phyloP scores from a whole-genome alignment of 495 filamentous ascomycete species.

The Trichocladium uniseriatum region DNA sequence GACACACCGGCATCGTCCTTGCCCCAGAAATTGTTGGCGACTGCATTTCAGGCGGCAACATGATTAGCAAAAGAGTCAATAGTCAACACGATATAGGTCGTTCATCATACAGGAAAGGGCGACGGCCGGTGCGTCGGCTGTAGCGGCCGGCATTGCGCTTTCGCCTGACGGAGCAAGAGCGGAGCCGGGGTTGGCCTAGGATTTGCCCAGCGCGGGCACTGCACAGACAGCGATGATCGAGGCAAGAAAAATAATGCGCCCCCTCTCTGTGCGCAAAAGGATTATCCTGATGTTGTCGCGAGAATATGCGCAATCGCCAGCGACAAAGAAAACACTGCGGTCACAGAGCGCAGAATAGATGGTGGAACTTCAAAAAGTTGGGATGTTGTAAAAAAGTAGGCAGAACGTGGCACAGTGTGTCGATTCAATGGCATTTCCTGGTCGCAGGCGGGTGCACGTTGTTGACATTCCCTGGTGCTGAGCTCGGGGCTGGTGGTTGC shows the following conservation, averaged over 20 bases:
- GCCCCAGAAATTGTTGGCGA: conserved; percentile 99
- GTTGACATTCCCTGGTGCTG: conserved; percentile 7
- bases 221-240: not conserved
- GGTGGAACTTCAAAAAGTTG: not conserved
- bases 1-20: conserved; percentile 95
- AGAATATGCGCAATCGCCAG: conserved; percentile 5
- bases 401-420: not conserved
- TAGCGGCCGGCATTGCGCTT: conserved; percentile 27
- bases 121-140: conserved; percentile 34
- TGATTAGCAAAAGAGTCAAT: too few relatives aligned
- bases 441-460: not conserved
- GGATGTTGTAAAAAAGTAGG: not conserved
- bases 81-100: not conserved
- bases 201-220: not conserved
- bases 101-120: conserved; percentile 34
- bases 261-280: not conserved
- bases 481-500: conserved; percentile 2
- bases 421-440: not conserved
- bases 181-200: conserved; percentile 1
- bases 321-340: not conserved
- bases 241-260: not conserved
- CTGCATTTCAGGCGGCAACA: too few relatives aligned
- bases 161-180: conserved; percentile 10
- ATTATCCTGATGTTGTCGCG: not conserved
- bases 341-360: not conserved